Base-by-base conservation (phyloP, 257 asterid genomes). In the Anisodus tanguticus region DNA sequence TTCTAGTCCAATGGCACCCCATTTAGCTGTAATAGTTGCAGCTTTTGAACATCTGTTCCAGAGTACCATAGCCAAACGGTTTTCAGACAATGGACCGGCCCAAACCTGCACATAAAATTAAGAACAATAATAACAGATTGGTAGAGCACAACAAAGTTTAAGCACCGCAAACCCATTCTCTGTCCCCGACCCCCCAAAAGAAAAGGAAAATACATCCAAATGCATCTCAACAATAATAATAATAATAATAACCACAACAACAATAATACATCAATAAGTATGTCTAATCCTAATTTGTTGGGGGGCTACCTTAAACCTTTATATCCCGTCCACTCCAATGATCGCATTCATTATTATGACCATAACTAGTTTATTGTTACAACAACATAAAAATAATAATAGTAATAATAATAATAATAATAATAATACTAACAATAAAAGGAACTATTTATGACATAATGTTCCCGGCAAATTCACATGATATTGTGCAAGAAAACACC, bases 21-120 rank as follows among this genome's bases (percentile, higher is more conserved):
- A 97, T 47, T 80, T 49, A 63, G 92, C 97, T 9, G 90, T 91
- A 74, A 97, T 90, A 55, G 88, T 92, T 43, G 92, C 90, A 17
- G 90, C 43, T 84, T 91, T 85, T 74, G 94, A 85, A 83, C 98
- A 87, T 87, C 98, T 91, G 60, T 97, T 97, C 99, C 99, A 97
- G 17, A 97, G 89, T 64, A 88, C 95, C 31, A 95, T 93, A 53
- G 90, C 96, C 88, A 95, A 8, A 12, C 95, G 97, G 9, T 93
- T 89, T 37, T 88, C 93, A 60, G 98, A 94, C 85, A 96, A 89
- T 16, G 99, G 99, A 84, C 99, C 98, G 1, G 98, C 99, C 99
- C 99, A 96, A 62, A 95, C 91, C 99, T 95, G 92, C 69, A 82
- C 41, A 76, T 16, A 49, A 74, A 49, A 74, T 74, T 10, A 74